Evolutionary conservation across 768 basidiomycete genomes (phyloP), one percentile per base, ranked within the genome.

Genomic region (Stropharia rugosoannulata): DNA sequence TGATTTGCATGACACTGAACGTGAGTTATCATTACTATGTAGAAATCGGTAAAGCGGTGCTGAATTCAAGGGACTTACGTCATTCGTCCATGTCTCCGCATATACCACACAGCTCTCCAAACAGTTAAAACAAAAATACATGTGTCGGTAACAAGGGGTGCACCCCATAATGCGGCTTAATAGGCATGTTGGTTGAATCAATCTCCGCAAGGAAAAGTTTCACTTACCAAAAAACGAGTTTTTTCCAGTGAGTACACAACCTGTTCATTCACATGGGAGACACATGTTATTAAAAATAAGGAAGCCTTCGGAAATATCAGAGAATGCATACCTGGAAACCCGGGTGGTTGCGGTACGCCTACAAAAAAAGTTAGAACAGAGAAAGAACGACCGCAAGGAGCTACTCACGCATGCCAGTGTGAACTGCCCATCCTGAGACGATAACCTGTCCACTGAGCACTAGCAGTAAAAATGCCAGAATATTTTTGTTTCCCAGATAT

Each of bases 151-250:
- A 62, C 59, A 10, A 65, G 58, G 2, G 64, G 64, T 7, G 61
- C 64, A 16, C 55, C 64, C 64, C 64, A 65, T 12, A 65, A 56
- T n/a, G 62, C 58, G 35, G 64, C 64, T 65, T 15, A 32, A 29
- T 48, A 7, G 11, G 36, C 36, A 39, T 18, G 39, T 40, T 42
- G 29, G 11, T 18, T 22, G 15, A 22, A 4, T 18, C 3, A 36
- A 16, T 8, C 16, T n/a, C 50, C 12, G 29, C 5, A 15, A 5
- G 36, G n/a, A 32, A 27, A 15, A 22, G 19, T 38, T 0, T 2
- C 10, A 50, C 56, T 50, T 50, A 64, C 65, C 59, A 43, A 64
- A 64, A 19, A 54, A 59, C 16, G 59, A 48, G 49, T 59, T 62
- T 43, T 58, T 62, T 18, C 63, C 62, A 15, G 62, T 64, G 10